Evolutionary conservation across 2,329 filamentous ascomycete genomes (phyloP), one percentile per base, ranked within the genome.

Genomic region (Chaetomium globosum): DNA sequence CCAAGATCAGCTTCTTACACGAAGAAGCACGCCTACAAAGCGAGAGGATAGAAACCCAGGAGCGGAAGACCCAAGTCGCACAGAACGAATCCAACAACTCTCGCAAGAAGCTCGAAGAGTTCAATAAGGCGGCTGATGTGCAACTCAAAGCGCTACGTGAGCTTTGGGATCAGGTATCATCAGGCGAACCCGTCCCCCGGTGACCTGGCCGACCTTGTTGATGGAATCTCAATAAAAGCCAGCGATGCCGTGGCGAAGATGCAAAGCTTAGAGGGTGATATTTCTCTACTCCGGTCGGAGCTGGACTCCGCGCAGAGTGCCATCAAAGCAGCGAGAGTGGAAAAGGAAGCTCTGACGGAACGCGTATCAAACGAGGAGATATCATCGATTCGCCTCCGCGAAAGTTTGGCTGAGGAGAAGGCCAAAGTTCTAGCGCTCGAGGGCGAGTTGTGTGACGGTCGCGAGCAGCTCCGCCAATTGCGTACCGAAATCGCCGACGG

Each of bases 401-500:
- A 91, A 66, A 77, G 74, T 1, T 71, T 87, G 9, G 77, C 81
- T 0, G 81, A 82, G 61, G 83, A 86, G 69, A 81, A 82, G 71
- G 84, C 85, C 19, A 84, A 81, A 71, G 80, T 81, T 2, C 66
- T 73, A n/a, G 81, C 83, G 2, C 76, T 89, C 0, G 85, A 88
- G 71, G 75, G 73, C 31, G 85, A 89, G 71, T 75, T 87, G 3
- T 81, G 83, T 2, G 87, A 90, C 63, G 87, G 90, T 66, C 87
- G 90, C 48, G 80, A 83, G 16, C 89, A 95, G 71, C 82, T 96
- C 26, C 85, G 83, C 64, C 81, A 84, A 31, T 79, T 96, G 26
- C 86, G 91, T 64, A 80, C 81, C 19, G 90, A 89, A 75, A 88
- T 96, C 73, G 87, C 90, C 1, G 90, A 93, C 69, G 93, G 92